Conservation (phyloP, 257 asterid species). For the Buddleja alternifolia region DNA sequence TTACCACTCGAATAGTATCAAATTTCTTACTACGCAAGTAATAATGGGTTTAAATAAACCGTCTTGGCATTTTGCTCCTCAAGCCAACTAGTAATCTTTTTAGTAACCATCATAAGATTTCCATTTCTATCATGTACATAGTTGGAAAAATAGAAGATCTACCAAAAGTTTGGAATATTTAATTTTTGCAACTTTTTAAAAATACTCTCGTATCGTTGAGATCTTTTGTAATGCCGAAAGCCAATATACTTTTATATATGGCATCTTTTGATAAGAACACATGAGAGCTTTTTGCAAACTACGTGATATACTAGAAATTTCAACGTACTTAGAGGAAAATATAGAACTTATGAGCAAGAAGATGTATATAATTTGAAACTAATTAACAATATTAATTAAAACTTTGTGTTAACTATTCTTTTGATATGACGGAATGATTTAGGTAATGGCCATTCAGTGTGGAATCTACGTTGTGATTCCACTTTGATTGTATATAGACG, state of each 20-base stretch:
- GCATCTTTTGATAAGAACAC: neutral
- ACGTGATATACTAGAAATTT: neutral
- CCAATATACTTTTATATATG: constrained; percentile 24
- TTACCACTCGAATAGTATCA: too few relatives aligned
- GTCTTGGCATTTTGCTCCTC: neutral
- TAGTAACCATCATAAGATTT: constrained; percentile 16
- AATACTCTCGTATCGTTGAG: constrained; percentile 13
- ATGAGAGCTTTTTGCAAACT: neutral
- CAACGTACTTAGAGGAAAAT: neutral
- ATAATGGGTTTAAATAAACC: too few relatives aligned
- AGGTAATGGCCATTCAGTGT: neutral
- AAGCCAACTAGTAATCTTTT: neutral
- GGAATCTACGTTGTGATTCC: neutral
- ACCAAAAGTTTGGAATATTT: constrained; percentile 26
- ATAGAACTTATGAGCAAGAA: neutral
- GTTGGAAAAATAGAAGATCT: constrained; percentile 6
- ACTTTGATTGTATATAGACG: neutral
- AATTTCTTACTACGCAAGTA: too few relatives aligned
- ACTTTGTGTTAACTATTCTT: too few relatives aligned
- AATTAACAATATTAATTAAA: too few relatives aligned
- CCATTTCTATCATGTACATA: neutral
- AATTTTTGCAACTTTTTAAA: constrained; percentile 15
- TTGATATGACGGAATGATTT: neutral
- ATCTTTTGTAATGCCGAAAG: constrained; percentile 18
- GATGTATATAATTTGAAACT: neutral